phyloP scores from a whole-genome alignment of 768 basidiomycete genomes.

The Omphalotus guepiniiformis region DNA sequence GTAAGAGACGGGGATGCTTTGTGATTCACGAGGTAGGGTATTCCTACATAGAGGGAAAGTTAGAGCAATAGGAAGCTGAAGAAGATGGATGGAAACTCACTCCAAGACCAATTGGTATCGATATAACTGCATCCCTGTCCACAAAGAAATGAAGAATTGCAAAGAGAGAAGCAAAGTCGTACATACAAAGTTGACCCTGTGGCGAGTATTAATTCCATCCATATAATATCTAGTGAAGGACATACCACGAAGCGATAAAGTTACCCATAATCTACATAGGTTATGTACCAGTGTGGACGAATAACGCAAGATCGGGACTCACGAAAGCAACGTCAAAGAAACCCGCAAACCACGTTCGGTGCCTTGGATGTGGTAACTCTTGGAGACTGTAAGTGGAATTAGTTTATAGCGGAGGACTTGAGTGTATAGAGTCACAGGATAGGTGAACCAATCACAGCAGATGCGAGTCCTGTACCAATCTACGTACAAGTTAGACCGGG shows the following conservation, averaged over 20 bases:
- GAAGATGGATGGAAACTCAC: not conserved
- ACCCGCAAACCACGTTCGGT: constrained; percentile 3
- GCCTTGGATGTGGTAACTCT: constrained; percentile 8
- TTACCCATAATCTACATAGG: constrained; percentile 2
- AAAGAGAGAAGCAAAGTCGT: not conserved
- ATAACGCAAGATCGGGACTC: not conserved
- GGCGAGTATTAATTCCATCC: not conserved
- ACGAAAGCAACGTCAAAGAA: constrained; percentile 11
- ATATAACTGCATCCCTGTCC: constrained; percentile 8
- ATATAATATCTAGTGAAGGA: not conserved
- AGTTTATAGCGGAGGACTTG: not conserved
- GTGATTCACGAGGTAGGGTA: constrained; percentile 7
- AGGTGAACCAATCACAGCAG: constrained; percentile 4
- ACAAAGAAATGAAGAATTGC: not conserved
- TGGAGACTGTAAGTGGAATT: not conserved
- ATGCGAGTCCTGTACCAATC: constrained; percentile 8
- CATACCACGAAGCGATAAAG: constrained; percentile 6
- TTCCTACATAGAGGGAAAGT: not conserved
- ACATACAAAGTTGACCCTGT: constrained; percentile 6
- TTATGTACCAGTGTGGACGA: not conserved
- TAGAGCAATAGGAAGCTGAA: not conserved
- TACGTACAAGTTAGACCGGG: not conserved
- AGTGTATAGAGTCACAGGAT: not conserved
- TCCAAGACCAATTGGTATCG: constrained; percentile 5
- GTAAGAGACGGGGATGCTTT: not conserved